Evolutionary conservation across 768 basidiomycete species (phyloP).

Genomic region (Pholiota molesta): DNA sequence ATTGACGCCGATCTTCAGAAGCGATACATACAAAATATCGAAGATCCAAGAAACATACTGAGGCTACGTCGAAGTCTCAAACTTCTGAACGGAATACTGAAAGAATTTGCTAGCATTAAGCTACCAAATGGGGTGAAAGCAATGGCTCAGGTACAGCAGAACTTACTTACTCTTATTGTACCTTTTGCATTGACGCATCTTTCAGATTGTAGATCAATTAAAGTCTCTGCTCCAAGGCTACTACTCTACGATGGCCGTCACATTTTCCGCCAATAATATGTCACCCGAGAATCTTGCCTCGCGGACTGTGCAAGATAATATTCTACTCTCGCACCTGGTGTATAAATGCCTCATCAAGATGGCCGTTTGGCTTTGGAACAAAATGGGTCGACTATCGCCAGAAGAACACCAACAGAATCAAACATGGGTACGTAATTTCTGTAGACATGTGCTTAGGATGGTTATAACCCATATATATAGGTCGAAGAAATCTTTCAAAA

Average conservation of each 20-base stretch:
- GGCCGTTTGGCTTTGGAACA: constrained; percentile 72
- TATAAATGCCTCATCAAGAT: constrained; percentile 79
- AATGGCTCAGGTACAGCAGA: constrained; percentile 58
- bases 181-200: constrained; percentile 5
- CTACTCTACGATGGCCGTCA: constrained; percentile 57
- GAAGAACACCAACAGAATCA: constrained; percentile 47
- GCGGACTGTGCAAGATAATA: constrained; percentile 38
- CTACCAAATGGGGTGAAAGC: constrained; percentile 68
- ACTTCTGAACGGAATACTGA: constrained; percentile 65
- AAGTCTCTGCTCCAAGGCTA: constrained; percentile 59
- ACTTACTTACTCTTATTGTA: not conserved
- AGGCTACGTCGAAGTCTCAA: constrained; percentile 62
- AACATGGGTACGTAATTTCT: constrained; percentile 49
- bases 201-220: constrained; percentile 57
- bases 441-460: not conserved
- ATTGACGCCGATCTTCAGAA: constrained; percentile 58
- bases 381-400: constrained; percentile 43
- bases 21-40: constrained; percentile 45
- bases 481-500: constrained; percentile 62
- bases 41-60: constrained; percentile 48
- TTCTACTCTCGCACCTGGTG: constrained; percentile 62
- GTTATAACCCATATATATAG: constrained; percentile 37
- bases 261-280: constrained; percentile 39
- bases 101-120: constrained; percentile 72
- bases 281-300: constrained; percentile 48